Evolutionary conservation across 176 grass and related monocot genomes (phyloP).

Genomic region (Oryza meyeriana): DNA sequence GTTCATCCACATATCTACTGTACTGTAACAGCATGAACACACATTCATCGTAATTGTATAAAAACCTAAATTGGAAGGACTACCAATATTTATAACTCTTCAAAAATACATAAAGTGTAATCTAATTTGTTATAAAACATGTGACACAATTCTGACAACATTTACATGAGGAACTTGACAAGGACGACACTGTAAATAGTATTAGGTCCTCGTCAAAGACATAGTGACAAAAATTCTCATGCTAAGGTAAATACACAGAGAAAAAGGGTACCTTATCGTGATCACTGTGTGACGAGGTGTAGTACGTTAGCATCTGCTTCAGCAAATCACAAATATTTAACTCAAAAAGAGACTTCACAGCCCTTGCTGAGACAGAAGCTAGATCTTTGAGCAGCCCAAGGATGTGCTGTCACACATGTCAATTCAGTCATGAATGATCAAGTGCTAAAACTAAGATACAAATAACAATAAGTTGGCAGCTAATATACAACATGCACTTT

Average conservation of each 20-base stretch:
- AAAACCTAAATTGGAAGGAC: neutral
- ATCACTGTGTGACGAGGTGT: conserved; percentile 9
- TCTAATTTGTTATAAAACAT: conserved; percentile 2
- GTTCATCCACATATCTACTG: conserved; percentile 1
- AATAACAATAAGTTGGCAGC: neutral
- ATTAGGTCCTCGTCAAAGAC: neutral
- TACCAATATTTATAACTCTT: neutral
- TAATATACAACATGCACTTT: neutral
- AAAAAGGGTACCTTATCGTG: conserved; percentile 27
- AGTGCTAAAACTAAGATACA: neutral
- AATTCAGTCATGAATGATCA: conserved; percentile 9
- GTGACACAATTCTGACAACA: neutral
- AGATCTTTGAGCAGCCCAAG: conserved; percentile 45
- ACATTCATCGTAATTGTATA: neutral
- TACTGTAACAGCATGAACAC: neutral
- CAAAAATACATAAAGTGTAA: neutral
- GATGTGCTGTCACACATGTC: conserved; percentile 32
- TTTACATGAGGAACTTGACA: neutral
- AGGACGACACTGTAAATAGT: neutral
- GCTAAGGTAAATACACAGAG: neutral
- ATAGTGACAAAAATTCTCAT: neutral
- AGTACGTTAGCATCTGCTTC: conserved; percentile 38
- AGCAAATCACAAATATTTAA: conserved; percentile 40
- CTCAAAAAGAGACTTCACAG: conserved; percentile 48
- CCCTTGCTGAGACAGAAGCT: conserved; percentile 39